Evolutionary conservation across 495 filamentous ascomycete species (phyloP).

Genomic region (Cercophora scortea): DNA sequence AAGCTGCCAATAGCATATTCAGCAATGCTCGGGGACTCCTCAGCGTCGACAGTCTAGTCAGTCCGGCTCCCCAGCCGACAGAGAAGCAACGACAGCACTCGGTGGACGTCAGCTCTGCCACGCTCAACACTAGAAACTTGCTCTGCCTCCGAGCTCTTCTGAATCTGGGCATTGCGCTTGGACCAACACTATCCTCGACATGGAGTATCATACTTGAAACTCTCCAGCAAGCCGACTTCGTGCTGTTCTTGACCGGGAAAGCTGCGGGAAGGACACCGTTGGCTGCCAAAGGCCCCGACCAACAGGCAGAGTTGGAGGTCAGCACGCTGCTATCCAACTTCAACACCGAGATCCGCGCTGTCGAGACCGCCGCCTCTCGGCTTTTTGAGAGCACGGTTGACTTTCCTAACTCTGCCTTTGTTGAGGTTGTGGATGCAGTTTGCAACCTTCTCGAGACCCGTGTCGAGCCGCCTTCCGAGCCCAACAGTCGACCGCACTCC

Average conservation of each 20-base stretch:
- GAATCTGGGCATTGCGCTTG: slow-evolving; percentile 90
- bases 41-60: slow-evolving; percentile 55
- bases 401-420: slow-evolving; percentile 73
- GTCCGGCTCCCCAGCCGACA: slow-evolving; percentile 34
- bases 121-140: slow-evolving; percentile 80
- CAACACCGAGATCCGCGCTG: slow-evolving; percentile 71
- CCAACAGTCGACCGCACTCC: slow-evolving; percentile 27
- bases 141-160: slow-evolving; percentile 82
- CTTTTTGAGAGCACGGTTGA: slow-evolving; percentile 86
- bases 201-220: slow-evolving; percentile 91
- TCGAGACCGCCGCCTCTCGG: slow-evolving; percentile 78
- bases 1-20: slow-evolving; percentile 45
- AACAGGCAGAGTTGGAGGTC: slow-evolving; percentile 35
- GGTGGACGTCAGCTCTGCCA: slow-evolving; percentile 39
- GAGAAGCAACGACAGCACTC: slow-evolving; percentile 48
- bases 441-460: slow-evolving; percentile 53
- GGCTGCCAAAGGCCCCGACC: slow-evolving; percentile 33
- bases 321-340: slow-evolving; percentile 53
- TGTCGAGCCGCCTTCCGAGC: slow-evolving; percentile 18
- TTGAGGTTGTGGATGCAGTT: slow-evolving; percentile 67
- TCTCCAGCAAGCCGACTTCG: slow-evolving; percentile 80
- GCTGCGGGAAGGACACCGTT: slow-evolving; percentile 36
- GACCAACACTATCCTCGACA: slow-evolving; percentile 72
- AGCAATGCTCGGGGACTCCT: slow-evolving; percentile 57
- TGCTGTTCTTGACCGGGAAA: slow-evolving; percentile 58